Percentiles rank a stretch among this genome's conserved stretches.
phyloP scores from a whole-genome alignment of 2,329 filamentous ascomycete species.

The Penicillium sp. region DNA sequence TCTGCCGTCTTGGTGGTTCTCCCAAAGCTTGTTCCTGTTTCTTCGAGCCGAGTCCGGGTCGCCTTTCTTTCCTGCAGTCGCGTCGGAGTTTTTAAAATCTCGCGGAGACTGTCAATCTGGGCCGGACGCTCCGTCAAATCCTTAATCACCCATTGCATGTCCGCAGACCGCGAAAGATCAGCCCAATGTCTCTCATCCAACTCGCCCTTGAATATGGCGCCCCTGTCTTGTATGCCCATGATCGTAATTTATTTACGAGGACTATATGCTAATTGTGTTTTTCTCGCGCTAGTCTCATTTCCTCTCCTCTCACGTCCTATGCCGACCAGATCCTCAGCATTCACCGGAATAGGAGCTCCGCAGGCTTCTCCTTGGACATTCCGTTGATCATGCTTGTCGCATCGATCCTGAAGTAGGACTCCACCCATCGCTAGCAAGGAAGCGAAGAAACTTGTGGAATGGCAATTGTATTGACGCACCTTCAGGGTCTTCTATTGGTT shows the following conservation, averaged over 20 bases:
- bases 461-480: slow-evolving; percentile 6
- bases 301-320: slow-evolving; percentile 64
- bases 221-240: slow-evolving; percentile 46
- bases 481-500: slow-evolving; percentile 64
- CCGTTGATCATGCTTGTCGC: slow-evolving; percentile 66
- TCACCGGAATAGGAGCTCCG: slow-evolving; percentile 57
- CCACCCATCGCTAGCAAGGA: not conserved
- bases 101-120: not conserved
- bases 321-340: slow-evolving; percentile 66
- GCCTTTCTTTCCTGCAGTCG: not conserved
- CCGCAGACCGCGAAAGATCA: slow-evolving; percentile 8
- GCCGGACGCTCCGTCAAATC: not conserved
- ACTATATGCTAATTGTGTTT: slow-evolving; percentile 1
- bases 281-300: slow-evolving; percentile 50
- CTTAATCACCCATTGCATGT: slow-evolving; percentile 4
- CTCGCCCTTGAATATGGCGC: slow-evolving; percentile 47
- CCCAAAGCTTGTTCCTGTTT: not conserved
- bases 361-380: slow-evolving; percentile 65
- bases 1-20: not conserved
- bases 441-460: not conserved
- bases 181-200: slow-evolving; percentile 40
- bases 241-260: not conserved
- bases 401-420: slow-evolving; percentile 58
- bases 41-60: not conserved
- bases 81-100: not conserved